These are phyloP conservation scores for Fusarium albosuccineum DNA, from an alignment of 2,329 filamentous ascomycete genomes.

Conservation along the genomic window DNA sequence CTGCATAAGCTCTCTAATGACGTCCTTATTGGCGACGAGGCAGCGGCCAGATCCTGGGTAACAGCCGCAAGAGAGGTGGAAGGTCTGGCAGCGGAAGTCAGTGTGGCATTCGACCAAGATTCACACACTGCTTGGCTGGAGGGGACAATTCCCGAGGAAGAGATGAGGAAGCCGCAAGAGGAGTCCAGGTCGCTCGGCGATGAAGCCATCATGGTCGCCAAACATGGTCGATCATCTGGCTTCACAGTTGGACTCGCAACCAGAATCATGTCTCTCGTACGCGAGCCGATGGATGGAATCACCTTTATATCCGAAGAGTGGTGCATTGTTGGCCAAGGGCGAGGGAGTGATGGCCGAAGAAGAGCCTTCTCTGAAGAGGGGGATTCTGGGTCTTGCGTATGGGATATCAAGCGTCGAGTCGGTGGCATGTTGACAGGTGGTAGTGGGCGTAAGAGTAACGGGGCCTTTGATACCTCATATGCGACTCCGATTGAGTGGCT, in stretches of 20 bases:
- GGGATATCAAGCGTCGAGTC: conserved; percentile 13
- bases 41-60: too few species aligned
- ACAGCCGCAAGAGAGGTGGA: too few species aligned
- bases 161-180: not conserved
- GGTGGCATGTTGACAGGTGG: conserved; percentile 14
- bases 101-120: not conserved
- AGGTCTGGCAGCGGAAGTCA: too few species aligned
- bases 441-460: too few species aligned
- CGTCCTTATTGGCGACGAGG: not conserved
- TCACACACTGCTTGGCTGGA: not conserved
- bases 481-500: conserved; percentile 32
- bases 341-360: not conserved
- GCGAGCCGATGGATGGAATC: not conserved
- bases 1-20: not conserved
- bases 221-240: not conserved
- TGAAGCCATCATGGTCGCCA: not conserved
- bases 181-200: not conserved
- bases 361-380: not conserved
- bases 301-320: conserved; percentile 15
- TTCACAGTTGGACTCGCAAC: not conserved
- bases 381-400: conserved; percentile 24
- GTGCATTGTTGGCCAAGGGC: conserved; percentile 7
- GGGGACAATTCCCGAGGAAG: conserved; percentile 1
- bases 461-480: conserved; percentile 7
- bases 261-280: not conserved